Percentiles rank a stretch among this genome's conserved stretches.
phyloP scores from a whole-genome alignment of 2,329 filamentous ascomycete genomes.

The Allantophomopsis cytisporea region DNA sequence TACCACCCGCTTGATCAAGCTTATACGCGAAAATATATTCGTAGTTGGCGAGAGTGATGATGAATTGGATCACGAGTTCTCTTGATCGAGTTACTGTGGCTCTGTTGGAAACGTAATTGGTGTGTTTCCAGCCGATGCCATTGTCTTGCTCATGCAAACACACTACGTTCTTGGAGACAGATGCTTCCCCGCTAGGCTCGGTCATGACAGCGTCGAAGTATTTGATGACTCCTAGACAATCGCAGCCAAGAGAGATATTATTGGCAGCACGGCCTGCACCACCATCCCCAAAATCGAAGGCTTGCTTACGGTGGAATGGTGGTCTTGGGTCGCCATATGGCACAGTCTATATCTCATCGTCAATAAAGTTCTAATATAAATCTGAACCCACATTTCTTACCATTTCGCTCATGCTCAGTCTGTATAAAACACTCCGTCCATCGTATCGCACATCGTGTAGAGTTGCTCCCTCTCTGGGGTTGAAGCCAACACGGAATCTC shows the following conservation, averaged over 20 bases:
- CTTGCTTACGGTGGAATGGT: constrained; percentile 52
- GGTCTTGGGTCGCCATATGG: constrained; percentile 49
- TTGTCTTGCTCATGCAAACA: constrained; percentile 59
- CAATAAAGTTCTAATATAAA: too few relatives aligned
- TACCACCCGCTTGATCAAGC: constrained; percentile 48
- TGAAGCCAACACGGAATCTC: constrained; percentile 49
- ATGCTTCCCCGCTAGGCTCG: constrained; percentile 37
- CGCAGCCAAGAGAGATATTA: constrained; percentile 53
- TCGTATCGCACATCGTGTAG: constrained; percentile 48
- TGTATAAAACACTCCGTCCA: constrained; percentile 42
- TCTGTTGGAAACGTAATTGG: constrained; percentile 49
- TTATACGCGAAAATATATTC: constrained; percentile 55
- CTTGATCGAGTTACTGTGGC: constrained; percentile 47
- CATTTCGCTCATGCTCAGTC: constrained; percentile 47
- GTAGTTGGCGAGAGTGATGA: constrained; percentile 58
- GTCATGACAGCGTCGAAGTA: constrained; percentile 24
- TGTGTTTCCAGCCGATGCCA: constrained; percentile 59
- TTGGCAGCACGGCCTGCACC: constrained; percentile 52
- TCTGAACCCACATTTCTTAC: too few relatives aligned
- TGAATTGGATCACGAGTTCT: constrained; percentile 52
- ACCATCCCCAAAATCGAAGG: constrained; percentile 56
- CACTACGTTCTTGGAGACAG: constrained; percentile 42
- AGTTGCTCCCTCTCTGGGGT: constrained; percentile 43
- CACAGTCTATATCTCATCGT: constrained; percentile 21
- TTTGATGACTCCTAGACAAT: constrained; percentile 55